Base-by-base conservation (phyloP, 1,284 basidiomycete genomes). In the Leccinum griseonigrum region DNA sequence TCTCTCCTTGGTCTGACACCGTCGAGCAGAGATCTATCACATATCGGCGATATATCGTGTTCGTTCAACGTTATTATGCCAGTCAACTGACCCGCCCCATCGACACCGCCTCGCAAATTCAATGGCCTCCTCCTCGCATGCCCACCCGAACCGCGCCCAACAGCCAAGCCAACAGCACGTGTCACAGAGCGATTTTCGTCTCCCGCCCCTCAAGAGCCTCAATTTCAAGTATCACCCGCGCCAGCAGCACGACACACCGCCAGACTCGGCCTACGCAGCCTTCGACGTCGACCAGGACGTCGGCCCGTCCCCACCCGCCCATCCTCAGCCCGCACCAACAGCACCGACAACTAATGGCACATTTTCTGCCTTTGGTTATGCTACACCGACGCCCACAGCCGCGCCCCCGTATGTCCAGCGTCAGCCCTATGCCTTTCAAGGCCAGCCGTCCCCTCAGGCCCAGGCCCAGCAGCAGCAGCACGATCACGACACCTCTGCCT, bases 171-270 rank as follows among this genome's bases (percentile, higher is more conserved):
- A 76, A 29, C 73, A 74, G 52, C 76, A 79, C 61, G 74, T 72
- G 63, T 63, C 73, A 16, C 72, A 75, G 63, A 78, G 75, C 67
- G 77, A 83, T 57, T 71, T 84, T 66, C 84, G 85, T 40, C 79
- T 89, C 6, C 87, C 87, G 0, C 87, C 86, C 16, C 79, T 89
- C 69, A 87, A 83, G 75, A 85, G 86, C 69, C 78, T 89, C 67
- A 85, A 87, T 71, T 87, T 89, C 64, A 69, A 66, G 52, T 81
- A 79, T 63, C 74, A 73, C 22, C 70, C 74, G 7, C 76, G 71
- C 3, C 74, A 73, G n/a, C 69, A 69, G 29, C 68, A 75, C 48
- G 67, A 68, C 51, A 64, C 58, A 14, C 60, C 51, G 0, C 8
- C 64, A 56, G 64, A 58, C 59, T 66, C 65, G 11, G 69, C 72